Percentiles rank a stretch among this genome's conserved stretches.
Evolutionary conservation across 352 stramenopile species (phyloP).

Genomic region (Thraustotheca clavata): DNA sequence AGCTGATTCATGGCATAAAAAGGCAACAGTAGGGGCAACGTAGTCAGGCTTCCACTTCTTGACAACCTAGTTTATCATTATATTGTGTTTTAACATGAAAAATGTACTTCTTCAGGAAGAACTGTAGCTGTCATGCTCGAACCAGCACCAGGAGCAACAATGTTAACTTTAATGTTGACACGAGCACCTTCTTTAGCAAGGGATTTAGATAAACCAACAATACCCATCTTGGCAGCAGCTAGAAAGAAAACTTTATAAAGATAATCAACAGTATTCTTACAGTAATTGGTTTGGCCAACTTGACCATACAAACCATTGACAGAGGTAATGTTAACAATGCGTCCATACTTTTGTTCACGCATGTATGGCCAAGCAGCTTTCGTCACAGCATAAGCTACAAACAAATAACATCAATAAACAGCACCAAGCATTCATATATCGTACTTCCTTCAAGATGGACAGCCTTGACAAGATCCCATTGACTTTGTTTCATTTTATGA

Average conservation of each 20-base stretch:
- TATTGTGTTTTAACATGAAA: neutral
- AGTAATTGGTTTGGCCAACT: slow-evolving; percentile 88
- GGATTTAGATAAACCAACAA: slow-evolving; percentile 90
- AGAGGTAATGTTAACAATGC: slow-evolving; percentile 81
- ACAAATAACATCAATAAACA: neutral
- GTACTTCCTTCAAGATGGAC: slow-evolving; percentile 77
- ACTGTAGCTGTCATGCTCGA: slow-evolving; percentile 83
- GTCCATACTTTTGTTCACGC: slow-evolving; percentile 84
- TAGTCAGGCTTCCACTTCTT: slow-evolving; percentile 83
- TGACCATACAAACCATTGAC: slow-evolving; percentile 85
- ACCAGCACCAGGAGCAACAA: slow-evolving; percentile 73
- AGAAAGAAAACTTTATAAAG: neutral
- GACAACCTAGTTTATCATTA: slow-evolving; percentile 30
- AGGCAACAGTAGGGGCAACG: slow-evolving; percentile 78
- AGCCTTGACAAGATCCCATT: slow-evolving; percentile 81
- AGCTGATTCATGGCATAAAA: slow-evolving; percentile 77
- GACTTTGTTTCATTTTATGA: slow-evolving; percentile 82
- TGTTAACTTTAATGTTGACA: slow-evolving; percentile 85
- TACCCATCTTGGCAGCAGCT: slow-evolving; percentile 82
- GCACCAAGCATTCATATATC: neutral
- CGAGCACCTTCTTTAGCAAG: slow-evolving; percentile 77
- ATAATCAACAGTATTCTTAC: neutral
- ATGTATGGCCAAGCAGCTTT: slow-evolving; percentile 84
- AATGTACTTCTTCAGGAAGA: slow-evolving; percentile 61
- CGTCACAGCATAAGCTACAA: slow-evolving; percentile 60